phyloP scores from a whole-genome alignment of 805 yeast genomes.

The Yamadazyma sp. region DNA sequence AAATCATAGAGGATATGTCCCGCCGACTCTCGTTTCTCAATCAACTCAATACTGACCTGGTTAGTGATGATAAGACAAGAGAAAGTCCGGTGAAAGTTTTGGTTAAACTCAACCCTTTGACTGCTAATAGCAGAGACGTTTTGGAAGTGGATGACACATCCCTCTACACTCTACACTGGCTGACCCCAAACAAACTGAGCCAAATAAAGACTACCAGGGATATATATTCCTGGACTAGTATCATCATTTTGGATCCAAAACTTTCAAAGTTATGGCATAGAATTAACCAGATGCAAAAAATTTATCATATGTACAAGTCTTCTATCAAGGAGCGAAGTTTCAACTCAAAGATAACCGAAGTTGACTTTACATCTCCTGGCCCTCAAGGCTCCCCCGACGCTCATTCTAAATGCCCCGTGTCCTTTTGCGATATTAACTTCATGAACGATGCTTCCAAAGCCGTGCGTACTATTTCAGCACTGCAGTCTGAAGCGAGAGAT shows the following conservation, averaged over 20 bases:
- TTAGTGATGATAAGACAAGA: conserved; percentile 1
- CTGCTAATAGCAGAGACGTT: conserved; percentile 4
- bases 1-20: conserved; percentile 32
- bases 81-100: conserved; percentile 9
- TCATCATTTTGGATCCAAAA: conserved; percentile 39
- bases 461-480: too few relatives aligned
- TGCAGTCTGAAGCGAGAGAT: too few relatives aligned
- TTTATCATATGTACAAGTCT: conserved; percentile 38
- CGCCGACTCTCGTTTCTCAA: conserved; percentile 25
- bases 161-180: background rate
- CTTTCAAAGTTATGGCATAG: conserved; percentile 41
- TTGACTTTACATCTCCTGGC: conserved; percentile 25
- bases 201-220: conserved; percentile 6
- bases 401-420: conserved; percentile 34
- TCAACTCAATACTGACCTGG: conserved; percentile 15
- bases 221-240: conserved; percentile 38
- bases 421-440: conserved; percentile 39
- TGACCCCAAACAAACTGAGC: background rate
- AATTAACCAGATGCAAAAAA: conserved; percentile 40
- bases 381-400: conserved; percentile 1
- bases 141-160: conserved; percentile 4
- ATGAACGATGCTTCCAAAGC: conserved; percentile 33
- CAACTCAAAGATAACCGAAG: conserved; percentile 21
- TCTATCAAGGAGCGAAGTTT: conserved; percentile 12
- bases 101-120: conserved; percentile 10